phyloP scores from a whole-genome alignment of 495 filamentous ascomycete species.

The Trichoderma asperelloides region DNA sequence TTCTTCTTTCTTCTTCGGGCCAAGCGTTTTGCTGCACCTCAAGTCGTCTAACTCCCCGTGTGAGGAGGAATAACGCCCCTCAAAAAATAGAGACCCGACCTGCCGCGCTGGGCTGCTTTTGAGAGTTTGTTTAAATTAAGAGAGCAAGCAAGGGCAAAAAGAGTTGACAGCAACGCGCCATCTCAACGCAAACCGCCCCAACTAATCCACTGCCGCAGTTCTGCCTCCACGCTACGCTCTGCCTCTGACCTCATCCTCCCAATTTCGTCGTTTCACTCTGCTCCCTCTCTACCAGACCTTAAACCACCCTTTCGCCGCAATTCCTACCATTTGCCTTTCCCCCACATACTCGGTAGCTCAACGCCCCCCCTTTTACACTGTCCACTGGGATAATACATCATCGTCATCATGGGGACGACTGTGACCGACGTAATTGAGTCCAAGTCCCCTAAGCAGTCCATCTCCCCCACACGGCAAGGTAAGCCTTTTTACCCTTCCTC shows the following conservation, averaged over 20 bases:
- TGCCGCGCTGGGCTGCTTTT: neutral
- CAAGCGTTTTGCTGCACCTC: neutral
- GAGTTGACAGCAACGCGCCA: neutral
- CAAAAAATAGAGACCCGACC: neutral
- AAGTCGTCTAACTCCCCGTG: neutral
- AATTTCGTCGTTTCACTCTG: neutral
- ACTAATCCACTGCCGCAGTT: neutral
- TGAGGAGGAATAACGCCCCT: neutral
- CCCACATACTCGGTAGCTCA: neutral
- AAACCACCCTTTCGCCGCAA: neutral
- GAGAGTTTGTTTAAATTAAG: neutral
- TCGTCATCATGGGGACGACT: constrained; percentile 34
- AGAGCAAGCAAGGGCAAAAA: neutral
- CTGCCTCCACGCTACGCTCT: constrained; percentile 5
- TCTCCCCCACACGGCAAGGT: constrained; percentile 27
- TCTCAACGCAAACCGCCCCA: neutral
- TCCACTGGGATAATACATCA: constrained; percentile 14
- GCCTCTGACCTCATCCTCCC: constrained; percentile 5
- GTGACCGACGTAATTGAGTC: constrained; percentile 27
- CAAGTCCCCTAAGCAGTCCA: constrained; percentile 27
- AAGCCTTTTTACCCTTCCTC: constrained; percentile 13
- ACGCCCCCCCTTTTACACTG: neutral
- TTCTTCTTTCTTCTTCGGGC: neutral
- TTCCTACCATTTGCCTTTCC: neutral
- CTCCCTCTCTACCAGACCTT: neutral